A percentile compares a stretch with the other conserved stretches of the same genome.
Evolutionary conservation across 116 monocot species (phyloP).

Genomic region (Iris pallida): DNA sequence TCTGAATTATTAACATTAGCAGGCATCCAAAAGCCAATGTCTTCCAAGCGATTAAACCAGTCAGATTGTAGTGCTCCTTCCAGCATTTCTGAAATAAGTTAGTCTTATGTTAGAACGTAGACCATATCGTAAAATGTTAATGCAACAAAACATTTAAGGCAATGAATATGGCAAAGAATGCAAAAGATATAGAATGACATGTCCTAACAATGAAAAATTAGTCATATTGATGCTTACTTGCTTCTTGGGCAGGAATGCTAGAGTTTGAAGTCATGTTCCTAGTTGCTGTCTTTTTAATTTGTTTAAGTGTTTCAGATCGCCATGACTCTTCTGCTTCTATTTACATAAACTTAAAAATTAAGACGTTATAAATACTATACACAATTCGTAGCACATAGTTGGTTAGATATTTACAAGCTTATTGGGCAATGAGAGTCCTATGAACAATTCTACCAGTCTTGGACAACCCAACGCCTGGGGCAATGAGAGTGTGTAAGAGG

Average conservation of each 20-base stretch:
- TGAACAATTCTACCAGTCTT: background rate
- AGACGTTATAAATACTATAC: background rate
- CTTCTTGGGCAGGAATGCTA: constrained; percentile 31
- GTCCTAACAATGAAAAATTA: no score
- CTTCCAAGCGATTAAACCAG: constrained; percentile 60
- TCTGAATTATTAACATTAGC: constrained; percentile 49
- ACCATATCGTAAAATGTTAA: background rate
- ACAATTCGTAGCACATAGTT: background rate
- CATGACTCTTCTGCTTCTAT: constrained; percentile 69
- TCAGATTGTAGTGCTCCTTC: constrained; percentile 47
- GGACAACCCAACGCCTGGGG: no score
- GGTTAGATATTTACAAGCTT: background rate
- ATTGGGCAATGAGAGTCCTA: background rate
- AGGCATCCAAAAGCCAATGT: constrained; percentile 81
- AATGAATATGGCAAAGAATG: background rate
- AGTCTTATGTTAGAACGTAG: background rate
- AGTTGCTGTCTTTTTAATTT: constrained; percentile 24
- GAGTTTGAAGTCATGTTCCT: constrained; percentile 27
- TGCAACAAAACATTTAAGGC: background rate
- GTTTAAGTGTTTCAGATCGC: constrained; percentile 58
- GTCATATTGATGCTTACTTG: constrained; percentile 31
- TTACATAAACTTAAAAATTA: background rate
- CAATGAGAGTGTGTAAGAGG: no score
- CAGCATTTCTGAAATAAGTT: constrained; percentile 30
- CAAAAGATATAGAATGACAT: constrained; percentile 1